Percentiles rank a stretch among this genome's conserved stretches.
Conservation (phyloP, 345 rosid species). For the Fremontodendron californicum region DNA sequence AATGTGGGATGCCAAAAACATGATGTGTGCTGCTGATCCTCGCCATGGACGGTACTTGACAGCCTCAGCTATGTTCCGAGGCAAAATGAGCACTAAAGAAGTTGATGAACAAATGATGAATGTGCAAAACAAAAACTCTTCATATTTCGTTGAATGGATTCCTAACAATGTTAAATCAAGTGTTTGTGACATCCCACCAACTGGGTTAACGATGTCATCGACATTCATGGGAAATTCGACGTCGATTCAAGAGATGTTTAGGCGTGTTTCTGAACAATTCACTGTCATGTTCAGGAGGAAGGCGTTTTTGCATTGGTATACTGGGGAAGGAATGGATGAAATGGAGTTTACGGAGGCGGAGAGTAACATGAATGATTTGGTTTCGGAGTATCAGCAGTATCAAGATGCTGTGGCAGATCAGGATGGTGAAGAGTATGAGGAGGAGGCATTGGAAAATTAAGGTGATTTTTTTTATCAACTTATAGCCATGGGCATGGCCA, state of each 20-base stretch:
- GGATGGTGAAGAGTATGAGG: slow-evolving; percentile 53
- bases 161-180: slow-evolving; percentile 41
- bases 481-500: slow-evolving; percentile 10
- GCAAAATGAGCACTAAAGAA: slow-evolving; percentile 91
- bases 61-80: slow-evolving; percentile 85
- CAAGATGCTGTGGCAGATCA: slow-evolving; percentile 72
- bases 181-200: slow-evolving; percentile 44
- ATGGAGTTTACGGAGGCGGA: slow-evolving; percentile 94
- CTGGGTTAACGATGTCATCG: slow-evolving; percentile 36
- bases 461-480: slow-evolving; percentile 19
- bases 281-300: slow-evolving; percentile 28
- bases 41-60: slow-evolving; percentile 84
- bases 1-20: slow-evolving; percentile 46
- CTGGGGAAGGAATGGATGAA: slow-evolving; percentile 95
- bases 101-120: slow-evolving; percentile 91
- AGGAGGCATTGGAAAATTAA: slow-evolving; percentile 41
- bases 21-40: slow-evolving; percentile 81
- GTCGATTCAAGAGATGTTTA: slow-evolving; percentile 39
- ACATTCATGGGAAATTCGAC: slow-evolving; percentile 42
- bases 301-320: slow-evolving; percentile 58
- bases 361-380: slow-evolving; percentile 90
- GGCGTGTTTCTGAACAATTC: slow-evolving; percentile 38
- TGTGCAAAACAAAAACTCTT: slow-evolving; percentile 90
- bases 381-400: slow-evolving; percentile 85
- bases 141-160: slow-evolving; percentile 65